Base-by-base conservation (phyloP, 306 rosid species). In the Herpetospermum pedunculosum region DNA sequence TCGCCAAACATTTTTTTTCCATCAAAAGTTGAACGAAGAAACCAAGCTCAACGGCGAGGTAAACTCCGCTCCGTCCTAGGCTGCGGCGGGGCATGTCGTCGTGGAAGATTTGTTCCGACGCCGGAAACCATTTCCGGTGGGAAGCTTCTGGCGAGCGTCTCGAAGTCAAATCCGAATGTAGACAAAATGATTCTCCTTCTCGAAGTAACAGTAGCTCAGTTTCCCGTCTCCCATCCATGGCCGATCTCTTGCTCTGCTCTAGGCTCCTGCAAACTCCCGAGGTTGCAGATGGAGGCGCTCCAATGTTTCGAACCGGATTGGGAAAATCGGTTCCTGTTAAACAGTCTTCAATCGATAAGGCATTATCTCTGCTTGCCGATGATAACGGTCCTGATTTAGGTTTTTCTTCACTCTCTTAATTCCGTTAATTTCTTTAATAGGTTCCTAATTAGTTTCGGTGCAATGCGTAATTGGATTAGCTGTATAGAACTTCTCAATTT, bases 311-410 rank as follows among this genome's bases (percentile, higher is more conserved):
- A 32, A 87, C 83, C 26, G 92, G 86, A 37, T 69, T 75, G 10
- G 86, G 92, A 29, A 76, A 81, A 80, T 70, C 80, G 6, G 82
- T 85, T 46, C 32, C 80, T 5, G 74, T 87, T 44, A 83, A 75
- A 46, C 86, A 77, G 54, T 81, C 92, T 44, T 88, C 92, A 2
- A 48, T 85, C 6, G 80, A 82, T 0, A 85, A 81, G 71, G 87
- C 92, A 6, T 55, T 82, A 11, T 79, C 87, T 9, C 69, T 87
- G 63, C 86, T 85, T 1, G 75, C 79, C 18, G 72, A 67, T 8
- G 81, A 79, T 25, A 63, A 75, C 19, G 72, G 73, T 23, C 47
- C 57, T 12, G 80, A 48, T 44, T 2, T 69, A 63, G 85, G 85
- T 77, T 0, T 54, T 15, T 43, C 9, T 40, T 19, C 15, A 18